Evolutionary conservation across 2,329 filamentous ascomycete genomes (phyloP).

Genomic region (Penicillium sp.): DNA sequence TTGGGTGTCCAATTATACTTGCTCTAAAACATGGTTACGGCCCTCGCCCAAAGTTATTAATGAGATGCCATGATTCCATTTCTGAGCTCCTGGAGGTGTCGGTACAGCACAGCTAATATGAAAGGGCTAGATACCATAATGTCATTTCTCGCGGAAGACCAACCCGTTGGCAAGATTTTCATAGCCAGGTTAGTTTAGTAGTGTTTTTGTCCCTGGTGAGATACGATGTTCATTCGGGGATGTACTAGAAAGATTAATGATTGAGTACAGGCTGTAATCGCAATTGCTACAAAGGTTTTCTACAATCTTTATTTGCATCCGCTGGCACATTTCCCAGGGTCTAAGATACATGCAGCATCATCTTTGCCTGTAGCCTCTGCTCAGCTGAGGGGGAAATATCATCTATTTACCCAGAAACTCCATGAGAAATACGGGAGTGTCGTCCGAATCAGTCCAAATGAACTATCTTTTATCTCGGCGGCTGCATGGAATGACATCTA

Average conservation of each 20-base stretch:
- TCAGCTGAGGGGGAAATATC: not conserved
- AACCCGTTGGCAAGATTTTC: not conserved
- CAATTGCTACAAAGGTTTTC: not conserved
- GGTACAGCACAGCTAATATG: not conserved
- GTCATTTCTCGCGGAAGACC: not conserved
- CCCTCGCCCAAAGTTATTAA: not conserved
- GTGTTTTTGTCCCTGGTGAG: not conserved
- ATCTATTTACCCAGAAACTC: not conserved
- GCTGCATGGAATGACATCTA: conserved; percentile 8
- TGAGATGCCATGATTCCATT: too few relatives aligned
- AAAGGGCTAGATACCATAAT: not conserved
- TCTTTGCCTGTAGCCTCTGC: not conserved
- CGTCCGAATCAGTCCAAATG: conserved; percentile 7
- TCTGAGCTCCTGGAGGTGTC: not conserved
- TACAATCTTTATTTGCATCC: not conserved
- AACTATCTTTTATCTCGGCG: not conserved
- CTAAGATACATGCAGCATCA: not conserved
- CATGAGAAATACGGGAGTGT: not conserved
- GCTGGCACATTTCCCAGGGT: not conserved
- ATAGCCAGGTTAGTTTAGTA: not conserved
- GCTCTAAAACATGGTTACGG: not conserved
- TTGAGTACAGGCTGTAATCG: not conserved
- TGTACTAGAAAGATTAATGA: too few relatives aligned
- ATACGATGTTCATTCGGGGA: not conserved
- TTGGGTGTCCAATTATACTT: too few relatives aligned